These are phyloP conservation scores for Cytospora leucostoma DNA, from an alignment of 2,329 filamentous ascomycete genomes.

Conservation along the genomic window DNA sequence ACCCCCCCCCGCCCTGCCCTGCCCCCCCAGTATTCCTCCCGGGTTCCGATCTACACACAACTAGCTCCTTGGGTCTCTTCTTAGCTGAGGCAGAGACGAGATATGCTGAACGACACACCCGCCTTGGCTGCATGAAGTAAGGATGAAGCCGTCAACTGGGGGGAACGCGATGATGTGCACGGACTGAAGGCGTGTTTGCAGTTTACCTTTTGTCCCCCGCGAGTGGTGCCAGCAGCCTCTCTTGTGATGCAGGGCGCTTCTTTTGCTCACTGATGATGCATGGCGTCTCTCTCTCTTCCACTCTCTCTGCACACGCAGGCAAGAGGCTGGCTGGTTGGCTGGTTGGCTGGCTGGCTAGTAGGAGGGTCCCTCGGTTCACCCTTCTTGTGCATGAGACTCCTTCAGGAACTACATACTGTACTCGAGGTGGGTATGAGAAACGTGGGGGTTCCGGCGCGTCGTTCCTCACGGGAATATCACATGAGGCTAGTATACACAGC, in stretches of 20 bases:
- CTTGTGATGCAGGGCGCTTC: not conserved
- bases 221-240: conserved; percentile 16
- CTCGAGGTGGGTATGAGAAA: not conserved
- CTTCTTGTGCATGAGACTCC: conserved; percentile 18
- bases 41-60: not conserved
- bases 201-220: conserved; percentile 2
- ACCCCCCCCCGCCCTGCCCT: too few relatives aligned
- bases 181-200: not conserved
- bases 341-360: not conserved
- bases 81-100: not conserved
- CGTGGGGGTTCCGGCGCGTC: conserved; percentile 11
- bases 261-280: conserved; percentile 2
- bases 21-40: not conserved
- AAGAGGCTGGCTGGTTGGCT: conserved; percentile 7
- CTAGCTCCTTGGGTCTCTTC: not conserved
- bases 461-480: too few relatives aligned
- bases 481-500: too few relatives aligned
- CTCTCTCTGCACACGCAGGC: conserved; percentile 1
- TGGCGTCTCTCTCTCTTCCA: too few relatives aligned
- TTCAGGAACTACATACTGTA: not conserved
- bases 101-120: not conserved
- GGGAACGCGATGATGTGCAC: not conserved
- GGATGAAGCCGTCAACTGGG: not conserved
- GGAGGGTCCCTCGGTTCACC: conserved; percentile 23
- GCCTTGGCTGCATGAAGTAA: not conserved